Evolutionary conservation across 768 basidiomycete genomes (phyloP).

Genomic region (Lentinula boryana): DNA sequence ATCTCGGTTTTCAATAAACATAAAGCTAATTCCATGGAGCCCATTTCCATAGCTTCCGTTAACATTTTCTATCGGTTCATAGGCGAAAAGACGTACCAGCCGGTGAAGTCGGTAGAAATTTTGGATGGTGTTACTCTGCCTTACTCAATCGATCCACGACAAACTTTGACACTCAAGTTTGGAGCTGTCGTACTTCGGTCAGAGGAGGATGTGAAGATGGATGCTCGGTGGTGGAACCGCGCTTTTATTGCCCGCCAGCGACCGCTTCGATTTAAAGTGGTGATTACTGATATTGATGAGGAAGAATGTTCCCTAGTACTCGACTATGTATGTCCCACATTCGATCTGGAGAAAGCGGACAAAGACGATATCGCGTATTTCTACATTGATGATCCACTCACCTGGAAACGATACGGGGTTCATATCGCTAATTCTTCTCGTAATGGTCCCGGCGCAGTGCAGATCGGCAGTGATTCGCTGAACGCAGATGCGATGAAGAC

Average conservation of each 20-base stretch:
- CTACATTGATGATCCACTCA: constrained; percentile 26
- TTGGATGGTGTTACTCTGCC: constrained; percentile 21
- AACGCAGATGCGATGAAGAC: constrained; percentile 22
- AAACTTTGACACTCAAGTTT: constrained; percentile 25
- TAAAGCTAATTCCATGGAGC: constrained; percentile 22
- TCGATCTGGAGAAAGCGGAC: constrained; percentile 22
- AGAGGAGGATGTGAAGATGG: constrained; percentile 24
- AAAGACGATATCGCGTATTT: constrained; percentile 26
- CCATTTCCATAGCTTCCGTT: constrained; percentile 27
- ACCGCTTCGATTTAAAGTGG: constrained; percentile 30
- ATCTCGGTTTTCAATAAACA: constrained; percentile 34
- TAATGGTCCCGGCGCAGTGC: constrained; percentile 12
- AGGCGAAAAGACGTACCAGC: constrained; percentile 25
- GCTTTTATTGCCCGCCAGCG: constrained; percentile 26
- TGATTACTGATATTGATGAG: constrained; percentile 29
- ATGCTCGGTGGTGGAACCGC: constrained; percentile 26
- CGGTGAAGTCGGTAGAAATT: constrained; percentile 22
- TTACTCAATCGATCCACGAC: constrained; percentile 30
- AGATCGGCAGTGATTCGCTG: constrained; percentile 18
- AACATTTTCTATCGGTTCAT: constrained; percentile 28
- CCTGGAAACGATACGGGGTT: constrained; percentile 19
- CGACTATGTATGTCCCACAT: constrained; percentile 25
- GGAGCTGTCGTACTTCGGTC: constrained; percentile 24
- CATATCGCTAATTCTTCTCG: constrained; percentile 16
- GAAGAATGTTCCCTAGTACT: constrained; percentile 32